These are phyloP conservation scores for Gliomastix tumulicola DNA, from an alignment of 2,329 filamentous ascomycete species.

Conservation along the genomic window DNA sequence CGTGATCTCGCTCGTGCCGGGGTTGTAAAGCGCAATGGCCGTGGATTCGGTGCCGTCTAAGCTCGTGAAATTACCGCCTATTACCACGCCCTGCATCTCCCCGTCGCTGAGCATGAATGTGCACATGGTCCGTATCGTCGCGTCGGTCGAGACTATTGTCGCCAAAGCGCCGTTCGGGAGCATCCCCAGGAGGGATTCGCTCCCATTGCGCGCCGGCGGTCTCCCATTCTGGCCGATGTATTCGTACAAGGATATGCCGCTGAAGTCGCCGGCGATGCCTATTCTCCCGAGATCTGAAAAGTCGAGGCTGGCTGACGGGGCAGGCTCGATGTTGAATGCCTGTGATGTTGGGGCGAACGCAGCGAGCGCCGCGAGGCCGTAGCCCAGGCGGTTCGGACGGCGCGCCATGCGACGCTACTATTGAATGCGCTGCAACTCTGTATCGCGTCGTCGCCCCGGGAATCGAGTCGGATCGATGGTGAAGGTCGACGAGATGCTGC, in stretches of 20 bases:
- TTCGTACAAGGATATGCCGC: conserved; percentile 83
- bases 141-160: conserved; percentile 69
- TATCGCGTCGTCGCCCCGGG: too few species aligned
- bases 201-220: conserved; percentile 64
- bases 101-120: conserved; percentile 62
- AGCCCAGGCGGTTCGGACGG: not conserved
- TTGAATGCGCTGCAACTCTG: too few species aligned
- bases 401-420: conserved; percentile 1
- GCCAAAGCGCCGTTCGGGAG: conserved; percentile 82
- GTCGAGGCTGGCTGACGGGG: conserved; percentile 68
- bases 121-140: conserved; percentile 84
- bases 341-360: conserved; percentile 25
- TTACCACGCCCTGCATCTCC: conserved; percentile 63
- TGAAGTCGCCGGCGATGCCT: conserved; percentile 82
- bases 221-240: conserved; percentile 73
- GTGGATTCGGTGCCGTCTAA: conserved; percentile 69
- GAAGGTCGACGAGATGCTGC: too few species aligned
- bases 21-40: conserved; percentile 76
- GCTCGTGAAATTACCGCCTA: conserved; percentile 95
- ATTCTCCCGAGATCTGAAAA: conserved; percentile 73
- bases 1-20: conserved; percentile 60
- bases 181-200: conserved; percentile 70
- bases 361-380: not conserved
- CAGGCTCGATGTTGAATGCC: conserved; percentile 52
- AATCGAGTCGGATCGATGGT: too few species aligned